Conservation (phyloP, 345 rosid genomes). For the Pugionium dolabratum region DNA sequence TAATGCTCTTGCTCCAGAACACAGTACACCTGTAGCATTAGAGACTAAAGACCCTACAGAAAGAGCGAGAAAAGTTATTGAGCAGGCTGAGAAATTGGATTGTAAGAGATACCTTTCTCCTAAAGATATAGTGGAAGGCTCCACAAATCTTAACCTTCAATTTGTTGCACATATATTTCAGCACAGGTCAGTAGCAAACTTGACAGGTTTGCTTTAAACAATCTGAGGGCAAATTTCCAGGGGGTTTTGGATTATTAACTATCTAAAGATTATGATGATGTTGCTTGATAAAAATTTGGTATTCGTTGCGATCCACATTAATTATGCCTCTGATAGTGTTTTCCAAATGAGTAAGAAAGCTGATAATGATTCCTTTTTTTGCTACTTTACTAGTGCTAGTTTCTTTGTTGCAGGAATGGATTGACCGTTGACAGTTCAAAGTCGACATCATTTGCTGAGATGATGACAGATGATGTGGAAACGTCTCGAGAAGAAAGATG, state of each 20-base stretch:
- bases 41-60: slow-evolving; percentile 60
- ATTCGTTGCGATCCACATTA: background rate
- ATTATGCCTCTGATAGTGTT: slow-evolving; percentile 4
- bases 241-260: slow-evolving; percentile 2
- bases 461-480: slow-evolving; percentile 95
- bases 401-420: slow-evolving; percentile 73
- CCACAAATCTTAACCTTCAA: slow-evolving; percentile 94
- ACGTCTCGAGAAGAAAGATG: slow-evolving; percentile 98
- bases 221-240: slow-evolving; percentile 1
- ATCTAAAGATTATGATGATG: background rate
- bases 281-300: background rate
- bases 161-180: slow-evolving; percentile 97
- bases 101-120: slow-evolving; percentile 86
- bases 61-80: slow-evolving; percentile 81
- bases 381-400: slow-evolving; percentile 20
- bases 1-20: slow-evolving; percentile 92
- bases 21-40: slow-evolving; percentile 53
- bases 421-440: slow-evolving; percentile 63
- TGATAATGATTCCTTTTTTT: background rate
- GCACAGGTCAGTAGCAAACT: slow-evolving; percentile 57
- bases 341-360: slow-evolving; percentile 12
- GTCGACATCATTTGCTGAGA: slow-evolving; percentile 72
- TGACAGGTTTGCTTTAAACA: slow-evolving; percentile 10
- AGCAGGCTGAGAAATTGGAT: slow-evolving; percentile 95
- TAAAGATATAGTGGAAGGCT: slow-evolving; percentile 91